Evolutionary conservation across 495 filamentous ascomycete species (phyloP).

Genomic region (Lasiosphaeria miniovina): DNA sequence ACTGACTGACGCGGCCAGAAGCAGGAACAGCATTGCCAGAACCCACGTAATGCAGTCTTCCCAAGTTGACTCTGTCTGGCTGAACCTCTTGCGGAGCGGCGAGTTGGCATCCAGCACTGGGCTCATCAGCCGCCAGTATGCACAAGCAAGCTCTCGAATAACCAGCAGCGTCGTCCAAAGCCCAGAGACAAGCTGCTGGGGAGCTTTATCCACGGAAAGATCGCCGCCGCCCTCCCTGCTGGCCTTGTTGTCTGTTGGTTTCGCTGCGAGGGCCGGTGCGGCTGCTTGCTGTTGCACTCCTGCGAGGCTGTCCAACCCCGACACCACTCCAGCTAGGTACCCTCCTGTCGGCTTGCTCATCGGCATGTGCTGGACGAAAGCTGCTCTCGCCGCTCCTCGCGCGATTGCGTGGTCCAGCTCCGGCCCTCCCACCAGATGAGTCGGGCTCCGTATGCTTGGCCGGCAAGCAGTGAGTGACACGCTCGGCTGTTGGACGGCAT

Average conservation of each 20-base stretch:
- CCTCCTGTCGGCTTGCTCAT: neutral
- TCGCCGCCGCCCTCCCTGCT: too few species aligned
- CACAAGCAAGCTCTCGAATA: constrained; percentile 14
- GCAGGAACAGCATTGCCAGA: constrained; percentile 24
- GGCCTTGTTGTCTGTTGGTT: too few species aligned
- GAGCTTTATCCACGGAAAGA: neutral
- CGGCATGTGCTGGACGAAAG: constrained; percentile 16
- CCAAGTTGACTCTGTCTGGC: constrained; percentile 17
- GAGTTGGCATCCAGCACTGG: constrained; percentile 31
- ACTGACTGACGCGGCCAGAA: constrained; percentile 12
- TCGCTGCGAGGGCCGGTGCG: neutral
- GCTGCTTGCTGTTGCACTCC: neutral
- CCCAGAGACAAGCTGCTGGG: neutral
- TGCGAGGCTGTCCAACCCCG: neutral
- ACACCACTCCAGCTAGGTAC: neutral
- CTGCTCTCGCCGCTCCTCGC: constrained; percentile 27
- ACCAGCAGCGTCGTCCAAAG: constrained; percentile 9
- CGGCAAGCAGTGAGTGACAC: constrained; percentile 21
- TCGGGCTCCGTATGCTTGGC: constrained; percentile 4
- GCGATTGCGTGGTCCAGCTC: constrained; percentile 24
- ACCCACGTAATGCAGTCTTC: constrained; percentile 23
- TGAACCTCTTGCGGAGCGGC: constrained; percentile 23
- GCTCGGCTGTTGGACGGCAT: constrained; percentile 2
- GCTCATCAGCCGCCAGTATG: constrained; percentile 27
- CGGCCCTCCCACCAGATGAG: neutral